A percentile compares a stretch with the other conserved stretches of the same genome.
These are phyloP conservation scores for Bothriochloa decipiens DNA, from an alignment of 176 grass and related monocot genomes.

Conservation along the genomic window DNA sequence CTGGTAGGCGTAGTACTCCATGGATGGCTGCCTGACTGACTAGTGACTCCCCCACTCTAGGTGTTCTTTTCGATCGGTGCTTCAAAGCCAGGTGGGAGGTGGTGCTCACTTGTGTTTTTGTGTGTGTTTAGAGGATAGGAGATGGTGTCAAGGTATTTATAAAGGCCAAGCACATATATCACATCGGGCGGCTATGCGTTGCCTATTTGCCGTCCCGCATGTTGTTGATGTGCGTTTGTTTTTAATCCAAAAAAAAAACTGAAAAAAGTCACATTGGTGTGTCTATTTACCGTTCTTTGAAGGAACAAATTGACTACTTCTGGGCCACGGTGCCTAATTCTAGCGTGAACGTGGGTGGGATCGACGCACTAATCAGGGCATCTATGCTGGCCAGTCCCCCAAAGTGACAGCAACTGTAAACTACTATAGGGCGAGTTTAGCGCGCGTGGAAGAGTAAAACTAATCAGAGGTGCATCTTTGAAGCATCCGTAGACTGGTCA, in stretches of 20 bases:
- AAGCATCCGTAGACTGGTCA: neutral
- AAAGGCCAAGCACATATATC: neutral
- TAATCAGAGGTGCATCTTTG: conserved; percentile 6
- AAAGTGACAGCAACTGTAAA: conserved; percentile 11
- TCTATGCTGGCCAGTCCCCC: neutral
- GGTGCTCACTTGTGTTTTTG: neutral
- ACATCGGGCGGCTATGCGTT: neutral
- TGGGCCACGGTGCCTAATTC: conserved; percentile 27
- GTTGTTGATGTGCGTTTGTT: neutral
- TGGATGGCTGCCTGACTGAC: neutral
- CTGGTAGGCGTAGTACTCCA: conserved; percentile 43
- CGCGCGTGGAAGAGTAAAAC: neutral
- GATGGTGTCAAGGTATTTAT: conserved; percentile 29
- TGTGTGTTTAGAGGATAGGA: neutral
- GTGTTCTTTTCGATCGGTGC: too few species aligned
- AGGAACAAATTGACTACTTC: conserved; percentile 24
- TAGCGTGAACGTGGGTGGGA: neutral
- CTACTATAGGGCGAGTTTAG: neutral
- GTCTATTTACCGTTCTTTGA: conserved; percentile 1
- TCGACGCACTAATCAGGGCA: conserved; percentile 19
- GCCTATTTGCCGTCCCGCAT: neutral
- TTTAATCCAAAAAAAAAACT: neutral
- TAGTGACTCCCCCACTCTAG: too few species aligned
- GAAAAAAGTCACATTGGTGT: neutral
- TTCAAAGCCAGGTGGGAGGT: neutral